A percentile compares a stretch with the other conserved stretches of the same genome.
These are phyloP conservation scores for Penicillium fimorum DNA, from an alignment of 495 filamentous ascomycete species.

Conservation along the genomic window DNA sequence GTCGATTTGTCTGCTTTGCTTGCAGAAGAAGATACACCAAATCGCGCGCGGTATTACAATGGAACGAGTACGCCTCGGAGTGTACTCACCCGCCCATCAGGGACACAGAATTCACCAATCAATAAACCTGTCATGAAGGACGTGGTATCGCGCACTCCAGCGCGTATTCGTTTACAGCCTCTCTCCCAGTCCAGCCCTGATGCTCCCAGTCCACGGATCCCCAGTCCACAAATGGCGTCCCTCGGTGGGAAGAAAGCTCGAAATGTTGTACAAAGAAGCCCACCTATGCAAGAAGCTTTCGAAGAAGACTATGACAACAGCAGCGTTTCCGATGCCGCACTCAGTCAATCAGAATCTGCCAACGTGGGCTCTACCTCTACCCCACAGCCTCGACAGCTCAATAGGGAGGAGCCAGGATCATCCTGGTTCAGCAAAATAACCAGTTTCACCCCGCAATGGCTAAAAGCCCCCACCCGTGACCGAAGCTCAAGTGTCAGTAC, in stretches of 20 bases:
- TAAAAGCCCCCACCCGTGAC: slow-evolving; percentile 33
- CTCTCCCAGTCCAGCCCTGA: slow-evolving; percentile 32
- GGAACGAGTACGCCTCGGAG: slow-evolving; percentile 38
- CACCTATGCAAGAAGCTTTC: slow-evolving; percentile 6
- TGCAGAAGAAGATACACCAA: slow-evolving; percentile 39
- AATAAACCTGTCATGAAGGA: slow-evolving; percentile 15
- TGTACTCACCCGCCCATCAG: slow-evolving; percentile 19
- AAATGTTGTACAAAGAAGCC: slow-evolving; percentile 7
- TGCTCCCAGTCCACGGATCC: background rate
- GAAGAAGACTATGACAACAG: slow-evolving; percentile 21
- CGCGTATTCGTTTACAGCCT: slow-evolving; percentile 26
- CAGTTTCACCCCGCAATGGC: slow-evolving; percentile 42
- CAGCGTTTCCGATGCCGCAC: slow-evolving; percentile 18
- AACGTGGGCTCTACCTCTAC: slow-evolving; percentile 25
- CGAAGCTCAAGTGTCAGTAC: slow-evolving; percentile 21
- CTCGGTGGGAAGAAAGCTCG: slow-evolving; percentile 1
- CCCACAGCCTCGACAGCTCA: slow-evolving; percentile 24
- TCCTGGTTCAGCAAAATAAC: slow-evolving; percentile 43
- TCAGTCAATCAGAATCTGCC: slow-evolving; percentile 15
- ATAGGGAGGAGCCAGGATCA: slow-evolving; percentile 26
- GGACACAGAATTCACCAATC: slow-evolving; percentile 16
- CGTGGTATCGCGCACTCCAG: slow-evolving; percentile 17
- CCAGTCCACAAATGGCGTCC: slow-evolving; percentile 9
- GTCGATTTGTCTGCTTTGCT: slow-evolving; percentile 40
- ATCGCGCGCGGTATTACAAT: slow-evolving; percentile 43